Conservation (phyloP, 2,329 filamentous ascomycete genomes). For the Graphilbum ipis-grandicollis region DNA sequence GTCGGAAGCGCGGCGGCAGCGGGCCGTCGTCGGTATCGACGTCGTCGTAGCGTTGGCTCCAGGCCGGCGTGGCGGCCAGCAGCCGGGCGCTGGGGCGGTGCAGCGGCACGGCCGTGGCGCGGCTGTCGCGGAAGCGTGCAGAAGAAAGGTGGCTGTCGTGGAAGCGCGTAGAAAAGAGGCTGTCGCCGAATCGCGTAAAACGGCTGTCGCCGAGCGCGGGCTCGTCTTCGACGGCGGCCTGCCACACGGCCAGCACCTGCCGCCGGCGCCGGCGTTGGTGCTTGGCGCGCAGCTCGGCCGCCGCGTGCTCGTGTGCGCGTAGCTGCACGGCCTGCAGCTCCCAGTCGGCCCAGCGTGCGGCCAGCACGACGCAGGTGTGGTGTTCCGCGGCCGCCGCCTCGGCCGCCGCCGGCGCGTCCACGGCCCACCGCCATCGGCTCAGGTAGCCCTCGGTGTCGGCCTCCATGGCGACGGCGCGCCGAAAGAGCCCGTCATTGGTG, state of each 20-base stretch:
- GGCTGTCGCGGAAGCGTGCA: too few relatives aligned
- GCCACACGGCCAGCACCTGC: slow-evolving; percentile 8
- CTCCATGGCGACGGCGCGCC: slow-evolving; percentile 7
- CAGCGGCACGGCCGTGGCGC: too few relatives aligned
- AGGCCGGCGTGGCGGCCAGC: too few relatives aligned
- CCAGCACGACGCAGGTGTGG: slow-evolving; percentile 3
- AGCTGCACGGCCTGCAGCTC: slow-evolving; percentile 11
- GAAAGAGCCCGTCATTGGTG: slow-evolving; percentile 9
- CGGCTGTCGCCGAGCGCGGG: too few relatives aligned
- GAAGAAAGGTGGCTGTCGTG: too few relatives aligned
- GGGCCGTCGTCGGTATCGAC: too few relatives aligned
- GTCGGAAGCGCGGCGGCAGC: not conserved
- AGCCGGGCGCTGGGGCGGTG: too few relatives aligned
- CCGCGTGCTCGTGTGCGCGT: slow-evolving; percentile 7
- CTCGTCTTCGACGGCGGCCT: not conserved
- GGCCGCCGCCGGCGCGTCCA: not conserved
- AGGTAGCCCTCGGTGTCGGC: slow-evolving; percentile 7
- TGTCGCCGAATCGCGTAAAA: too few relatives aligned
- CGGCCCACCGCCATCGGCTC: slow-evolving; percentile 7
- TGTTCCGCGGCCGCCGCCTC: slow-evolving; percentile 7
- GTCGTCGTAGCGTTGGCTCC: too few relatives aligned
- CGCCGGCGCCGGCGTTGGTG: slow-evolving; percentile 7
- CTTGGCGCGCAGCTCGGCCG: slow-evolving; percentile 9
- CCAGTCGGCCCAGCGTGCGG: slow-evolving; percentile 8
- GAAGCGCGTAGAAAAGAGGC: too few relatives aligned